Percentiles rank a stretch among this genome's conserved stretches.
phyloP scores from a whole-genome alignment of 305 asterid genomes.

The Fraxinus greggii region DNA sequence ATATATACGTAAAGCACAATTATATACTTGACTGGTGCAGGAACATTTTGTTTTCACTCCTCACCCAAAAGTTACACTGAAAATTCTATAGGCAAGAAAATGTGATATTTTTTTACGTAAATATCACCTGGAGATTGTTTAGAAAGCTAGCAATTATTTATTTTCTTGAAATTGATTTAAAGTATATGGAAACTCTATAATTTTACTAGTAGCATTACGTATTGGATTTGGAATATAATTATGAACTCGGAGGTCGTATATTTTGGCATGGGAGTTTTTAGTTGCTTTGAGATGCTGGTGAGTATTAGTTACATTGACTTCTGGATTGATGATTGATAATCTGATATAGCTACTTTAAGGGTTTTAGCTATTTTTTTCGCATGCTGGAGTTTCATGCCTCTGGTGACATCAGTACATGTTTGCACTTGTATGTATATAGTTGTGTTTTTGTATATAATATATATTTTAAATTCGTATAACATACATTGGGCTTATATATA shows the following conservation, averaged over 20 bases:
- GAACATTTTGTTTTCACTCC: not conserved
- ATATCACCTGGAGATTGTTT: not conserved
- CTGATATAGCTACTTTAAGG: not conserved
- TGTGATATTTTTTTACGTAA: not conserved
- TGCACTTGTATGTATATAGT: not conserved
- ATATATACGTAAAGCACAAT: not conserved
- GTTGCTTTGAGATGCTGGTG: conserved; percentile 1
- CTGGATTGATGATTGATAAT: not conserved
- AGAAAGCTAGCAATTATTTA: not conserved
- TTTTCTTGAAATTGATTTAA: not conserved
- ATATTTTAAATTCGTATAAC: not conserved
- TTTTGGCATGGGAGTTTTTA: not conserved
- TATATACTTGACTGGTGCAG: not conserved
- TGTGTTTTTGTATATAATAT: not conserved
- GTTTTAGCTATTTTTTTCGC: not conserved
- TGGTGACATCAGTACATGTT: not conserved
- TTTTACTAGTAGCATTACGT: not conserved
- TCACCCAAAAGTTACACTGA: not conserved
- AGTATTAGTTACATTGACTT: not conserved
- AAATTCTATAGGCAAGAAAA: not conserved
- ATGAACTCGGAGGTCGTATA: not conserved
- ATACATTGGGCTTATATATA: not conserved
- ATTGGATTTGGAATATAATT: not conserved
- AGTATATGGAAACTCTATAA: not conserved
- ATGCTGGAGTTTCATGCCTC: not conserved